A percentile compares a stretch with the other conserved stretches of the same genome.
Conservation (phyloP, 192 early-diverging fungal genomes). For the Umbelopsis isabellina region DNA sequence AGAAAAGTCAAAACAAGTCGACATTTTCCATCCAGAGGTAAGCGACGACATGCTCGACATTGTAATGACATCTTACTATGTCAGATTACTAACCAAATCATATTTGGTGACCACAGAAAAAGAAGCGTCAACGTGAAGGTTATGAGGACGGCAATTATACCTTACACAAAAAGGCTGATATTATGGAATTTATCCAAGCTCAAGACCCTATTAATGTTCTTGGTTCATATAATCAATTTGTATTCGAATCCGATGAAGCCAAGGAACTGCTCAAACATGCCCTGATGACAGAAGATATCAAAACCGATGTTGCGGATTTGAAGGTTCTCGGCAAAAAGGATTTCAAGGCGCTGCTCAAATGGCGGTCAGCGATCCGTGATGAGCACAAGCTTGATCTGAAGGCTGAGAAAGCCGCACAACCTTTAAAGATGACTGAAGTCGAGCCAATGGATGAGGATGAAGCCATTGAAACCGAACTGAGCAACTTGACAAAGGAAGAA, state of each 20-base stretch:
- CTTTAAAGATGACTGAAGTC: constrained; percentile 39
- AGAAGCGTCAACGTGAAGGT: constrained; percentile 89
- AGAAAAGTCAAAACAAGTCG: constrained; percentile 50
- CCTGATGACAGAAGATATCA: constrained; percentile 82
- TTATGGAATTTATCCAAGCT: constrained; percentile 79
- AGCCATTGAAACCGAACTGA: constrained; percentile 54
- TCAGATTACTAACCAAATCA: constrained; percentile 9
- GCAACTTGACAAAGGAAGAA: constrained; percentile 50
- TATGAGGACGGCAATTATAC: constrained; percentile 97
- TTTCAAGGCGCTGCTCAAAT: constrained; percentile 88
- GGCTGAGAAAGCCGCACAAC: constrained; percentile 48
- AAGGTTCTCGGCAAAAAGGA: constrained; percentile 93
- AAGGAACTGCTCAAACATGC: constrained; percentile 55
- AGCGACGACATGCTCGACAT: constrained; percentile 18
- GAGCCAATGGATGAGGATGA: constrained; percentile 62
- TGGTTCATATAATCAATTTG: constrained; percentile 74
- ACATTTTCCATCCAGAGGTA: constrained; percentile 88
- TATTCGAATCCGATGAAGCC: constrained; percentile 75
- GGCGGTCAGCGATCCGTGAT: constrained; percentile 79
- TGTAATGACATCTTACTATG: constrained; percentile 15
- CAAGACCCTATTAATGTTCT: constrained; percentile 82
- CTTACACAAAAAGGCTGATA: constrained; percentile 72
- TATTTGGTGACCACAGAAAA: constrained; percentile 50
- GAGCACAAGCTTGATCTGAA: constrained; percentile 56
- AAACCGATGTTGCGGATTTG: constrained; percentile 82